These are phyloP conservation scores for Talaromyces borbonicus DNA, from an alignment of 495 filamentous ascomycete species.

Conservation along the genomic window DNA sequence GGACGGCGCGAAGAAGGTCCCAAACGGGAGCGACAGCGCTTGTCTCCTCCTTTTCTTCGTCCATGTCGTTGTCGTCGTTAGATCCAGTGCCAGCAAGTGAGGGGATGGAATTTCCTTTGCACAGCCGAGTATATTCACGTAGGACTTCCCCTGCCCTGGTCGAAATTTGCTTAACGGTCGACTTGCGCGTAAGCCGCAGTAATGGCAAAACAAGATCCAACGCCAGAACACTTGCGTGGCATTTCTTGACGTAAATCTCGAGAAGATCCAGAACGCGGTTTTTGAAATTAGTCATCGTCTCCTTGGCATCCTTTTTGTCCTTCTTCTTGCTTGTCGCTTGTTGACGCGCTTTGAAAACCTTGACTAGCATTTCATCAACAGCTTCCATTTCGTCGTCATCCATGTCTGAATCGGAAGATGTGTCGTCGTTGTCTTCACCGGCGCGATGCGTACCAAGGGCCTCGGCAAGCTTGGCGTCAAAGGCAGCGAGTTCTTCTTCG, in stretches of 20 bases:
- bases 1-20: constrained; percentile 55
- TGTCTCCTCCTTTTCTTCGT: constrained; percentile 11
- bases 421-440: constrained; percentile 42
- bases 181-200: constrained; percentile 45
- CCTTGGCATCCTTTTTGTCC: constrained; percentile 75
- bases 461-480: constrained; percentile 70
- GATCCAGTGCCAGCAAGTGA: no score
- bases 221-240: constrained; percentile 53
- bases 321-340: constrained; percentile 55
- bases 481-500: constrained; percentile 46
- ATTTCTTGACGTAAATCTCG: constrained; percentile 73
- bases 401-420: constrained; percentile 65
- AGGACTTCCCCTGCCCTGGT: constrained; percentile 63
- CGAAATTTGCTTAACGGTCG: constrained; percentile 59
- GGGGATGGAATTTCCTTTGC: constrained; percentile 46
- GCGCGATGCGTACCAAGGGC: constrained; percentile 57
- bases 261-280: constrained; percentile 82
- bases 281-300: constrained; percentile 92
- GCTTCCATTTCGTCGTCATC: constrained; percentile 93
- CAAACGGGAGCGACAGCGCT: constrained; percentile 39
- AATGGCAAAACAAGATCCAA: constrained; percentile 62
- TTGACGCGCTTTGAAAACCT: constrained; percentile 71
- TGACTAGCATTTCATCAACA: constrained; percentile 68
- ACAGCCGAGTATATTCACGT: constrained; percentile 56
- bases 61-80: not conserved